Conservation (phyloP, 2,329 filamentous ascomycete species). For the Colletotrichum echinochloae region DNA sequence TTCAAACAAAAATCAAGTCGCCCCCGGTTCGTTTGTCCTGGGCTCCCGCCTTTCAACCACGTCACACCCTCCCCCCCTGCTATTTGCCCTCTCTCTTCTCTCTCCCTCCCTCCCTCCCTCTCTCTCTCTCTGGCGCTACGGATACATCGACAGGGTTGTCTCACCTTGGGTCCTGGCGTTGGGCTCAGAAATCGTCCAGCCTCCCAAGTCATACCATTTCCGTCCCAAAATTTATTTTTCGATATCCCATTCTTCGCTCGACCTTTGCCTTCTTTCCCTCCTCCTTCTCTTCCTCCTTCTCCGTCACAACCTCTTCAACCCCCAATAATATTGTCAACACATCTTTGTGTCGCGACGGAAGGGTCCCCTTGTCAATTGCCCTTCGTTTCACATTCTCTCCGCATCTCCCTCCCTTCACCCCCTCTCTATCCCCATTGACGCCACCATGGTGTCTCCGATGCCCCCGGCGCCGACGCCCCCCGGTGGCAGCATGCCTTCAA, state of each 20-base stretch:
- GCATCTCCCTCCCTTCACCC: constrained; percentile 22
- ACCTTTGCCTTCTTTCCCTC: constrained; percentile 1
- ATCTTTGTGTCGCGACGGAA: constrained; percentile 32
- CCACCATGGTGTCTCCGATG: constrained; percentile 53
- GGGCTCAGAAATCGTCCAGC: constrained; percentile 38
- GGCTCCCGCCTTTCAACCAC: constrained; percentile 30
- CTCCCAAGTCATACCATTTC: constrained; percentile 38
- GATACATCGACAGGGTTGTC: constrained; percentile 34
- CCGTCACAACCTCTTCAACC: constrained; percentile 1
- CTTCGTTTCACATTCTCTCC: constrained; percentile 29
- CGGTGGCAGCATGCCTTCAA: constrained; percentile 51
- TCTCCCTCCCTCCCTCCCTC: not conserved
- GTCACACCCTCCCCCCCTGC: constrained; percentile 33
- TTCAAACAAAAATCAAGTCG: not conserved
- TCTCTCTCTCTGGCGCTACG: constrained; percentile 1
- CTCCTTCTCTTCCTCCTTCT: constrained; percentile 15
- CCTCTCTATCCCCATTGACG: constrained; percentile 20
- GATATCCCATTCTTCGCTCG: constrained; percentile 14
- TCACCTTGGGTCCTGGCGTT: constrained; percentile 23
- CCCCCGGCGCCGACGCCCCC: constrained; percentile 65
- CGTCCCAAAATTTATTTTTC: constrained; percentile 40
- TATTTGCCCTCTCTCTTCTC: not conserved
- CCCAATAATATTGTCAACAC: not conserved
- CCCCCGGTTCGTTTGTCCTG: not conserved
- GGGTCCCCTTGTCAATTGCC: constrained; percentile 37